Evolutionary conservation across 2,329 filamentous ascomycete species (phyloP).

Genomic region (Helotiales sp.): DNA sequence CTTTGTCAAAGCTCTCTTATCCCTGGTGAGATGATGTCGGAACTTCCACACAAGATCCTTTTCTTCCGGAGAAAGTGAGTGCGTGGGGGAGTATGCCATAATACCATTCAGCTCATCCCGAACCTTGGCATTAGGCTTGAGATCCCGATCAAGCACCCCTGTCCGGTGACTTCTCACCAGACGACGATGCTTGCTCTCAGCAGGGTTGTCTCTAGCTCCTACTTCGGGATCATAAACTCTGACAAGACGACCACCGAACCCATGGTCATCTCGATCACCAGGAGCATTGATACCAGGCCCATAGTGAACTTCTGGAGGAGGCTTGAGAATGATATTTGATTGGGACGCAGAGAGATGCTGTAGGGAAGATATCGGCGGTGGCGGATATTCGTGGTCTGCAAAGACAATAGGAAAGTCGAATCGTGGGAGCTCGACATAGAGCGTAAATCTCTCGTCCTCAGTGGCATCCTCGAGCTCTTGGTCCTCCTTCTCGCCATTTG

Average conservation of each 20-base stretch:
- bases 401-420: conserved; percentile 97
- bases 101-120: conserved; percentile 91
- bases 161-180: conserved; percentile 88
- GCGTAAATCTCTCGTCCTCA: conserved; percentile 66
- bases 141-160: conserved; percentile 89
- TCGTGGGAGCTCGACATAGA: conserved; percentile 88
- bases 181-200: conserved; percentile 90
- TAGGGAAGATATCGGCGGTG: conserved; percentile 78
- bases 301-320: conserved; percentile 83
- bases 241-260: conserved; percentile 63
- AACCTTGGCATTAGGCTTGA: conserved; percentile 95
- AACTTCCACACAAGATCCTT: conserved; percentile 98
- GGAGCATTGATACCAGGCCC: conserved; percentile 83
- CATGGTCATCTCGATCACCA: conserved; percentile 48
- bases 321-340: conserved; percentile 71
- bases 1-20: conserved; percentile 91
- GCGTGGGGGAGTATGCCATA: conserved; percentile 89
- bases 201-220: conserved; percentile 85
- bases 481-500: conserved; percentile 41
- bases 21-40: conserved; percentile 86
- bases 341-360: conserved; percentile 63
- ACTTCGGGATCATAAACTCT: conserved; percentile 93
- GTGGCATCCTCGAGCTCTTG: conserved; percentile 33
- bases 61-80: conserved; percentile 83
- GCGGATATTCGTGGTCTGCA: conserved; percentile 87